Base-by-base conservation (phyloP, 805 yeast species). In the Spathaspora gorwiae region DNA sequence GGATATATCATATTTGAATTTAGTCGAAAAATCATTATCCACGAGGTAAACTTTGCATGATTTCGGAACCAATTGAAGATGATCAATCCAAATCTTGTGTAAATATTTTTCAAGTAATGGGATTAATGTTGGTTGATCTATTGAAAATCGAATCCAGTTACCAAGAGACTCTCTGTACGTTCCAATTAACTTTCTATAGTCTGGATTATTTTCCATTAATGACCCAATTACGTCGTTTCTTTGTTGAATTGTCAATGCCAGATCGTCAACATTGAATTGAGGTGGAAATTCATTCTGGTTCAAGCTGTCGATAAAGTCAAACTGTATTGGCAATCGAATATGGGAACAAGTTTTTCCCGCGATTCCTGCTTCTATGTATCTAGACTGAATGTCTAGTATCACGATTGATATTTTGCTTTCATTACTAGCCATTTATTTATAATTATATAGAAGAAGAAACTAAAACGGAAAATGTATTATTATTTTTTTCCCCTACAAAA, bases 331-430 rank as follows among this genome's bases (percentile, higher is more conserved):
- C 13, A 47, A 38, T 5, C 46, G 48, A 7, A 26, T 37, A 2
- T 64, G 37, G 19, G 52, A 66, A 7, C 11, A 4, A n/a, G 50
- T 42, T 6, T 56, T 56, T 2, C 68, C 68, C 2, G 61, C 61
- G 48, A 54, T 40, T 2, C 69, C 69, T 11, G 51, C 59, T 46
- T 54, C 47, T 24, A 62, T 46, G 11, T 45, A 40, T 27, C 52
- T 38, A 9, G 49, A 31, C 2, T 49, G 53, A 19, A 56, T 49
- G 35, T 55, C 59, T 24, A 56, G 33, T 35, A 56, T 44, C 31
- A 56, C 40, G 35, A 52, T 51, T 14, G 32, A 10, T 39, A 15
- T 39, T 39, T 10, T 50, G 40, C 40, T 40, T 26, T 46, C 13
- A 35, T 34, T 34, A 37, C 27, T 39, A 6, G 39, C 24, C 39